phyloP scores from a whole-genome alignment of 805 yeast species.

The Priceomyces carsonii region DNA sequence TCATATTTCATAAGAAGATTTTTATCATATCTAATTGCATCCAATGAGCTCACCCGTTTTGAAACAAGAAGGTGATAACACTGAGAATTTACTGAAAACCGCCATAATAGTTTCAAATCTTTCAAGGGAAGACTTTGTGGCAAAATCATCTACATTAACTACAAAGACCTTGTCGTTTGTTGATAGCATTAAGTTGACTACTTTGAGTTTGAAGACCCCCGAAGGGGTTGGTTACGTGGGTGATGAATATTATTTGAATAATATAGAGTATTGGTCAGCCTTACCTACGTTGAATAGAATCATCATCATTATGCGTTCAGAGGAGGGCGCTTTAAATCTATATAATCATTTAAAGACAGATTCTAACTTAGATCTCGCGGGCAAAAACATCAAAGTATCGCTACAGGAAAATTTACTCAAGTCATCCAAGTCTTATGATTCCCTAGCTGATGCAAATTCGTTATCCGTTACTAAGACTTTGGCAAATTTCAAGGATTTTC shows the following conservation, averaged over 20 bases:
- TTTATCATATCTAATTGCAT: background rate
- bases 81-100: conserved; percentile 18
- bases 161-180: conserved; percentile 26
- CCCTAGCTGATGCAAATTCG: conserved; percentile 14
- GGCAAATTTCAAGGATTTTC: conserved; percentile 23
- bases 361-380: conserved; percentile 7
- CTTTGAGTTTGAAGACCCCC: conserved; percentile 24
- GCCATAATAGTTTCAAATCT: conserved; percentile 39
- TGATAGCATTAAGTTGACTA: conserved; percentile 33
- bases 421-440: conserved; percentile 33
- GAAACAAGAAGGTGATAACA: background rate
- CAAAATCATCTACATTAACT: conserved; percentile 8
- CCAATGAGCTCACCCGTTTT: background rate
- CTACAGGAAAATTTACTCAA: conserved; percentile 40
- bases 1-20: background rate
- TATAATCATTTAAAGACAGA: conserved; percentile 19
- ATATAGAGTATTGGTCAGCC: conserved; percentile 38
- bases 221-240: conserved; percentile 12
- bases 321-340: conserved; percentile 25
- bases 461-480: conserved; percentile 22
- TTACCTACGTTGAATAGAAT: conserved; percentile 38
- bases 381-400: conserved; percentile 23
- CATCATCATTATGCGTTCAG: conserved; percentile 37
- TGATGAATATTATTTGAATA: conserved; percentile 23
- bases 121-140: conserved; percentile 28